Base-by-base conservation (phyloP, 768 basidiomycete genomes). In the Neoboletus magnificus region DNA sequence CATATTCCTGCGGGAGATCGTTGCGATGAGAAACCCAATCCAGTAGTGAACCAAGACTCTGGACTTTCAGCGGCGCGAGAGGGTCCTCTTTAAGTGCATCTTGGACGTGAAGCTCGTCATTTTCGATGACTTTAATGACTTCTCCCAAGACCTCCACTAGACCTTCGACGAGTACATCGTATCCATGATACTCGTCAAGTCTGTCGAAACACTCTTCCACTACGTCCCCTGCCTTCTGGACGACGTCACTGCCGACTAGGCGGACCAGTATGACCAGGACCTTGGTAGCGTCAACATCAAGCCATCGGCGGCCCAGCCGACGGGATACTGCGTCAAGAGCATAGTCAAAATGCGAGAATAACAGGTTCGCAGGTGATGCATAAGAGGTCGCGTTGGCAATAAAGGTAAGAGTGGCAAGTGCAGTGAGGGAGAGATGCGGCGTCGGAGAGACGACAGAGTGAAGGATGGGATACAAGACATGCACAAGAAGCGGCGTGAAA, bases 121-220 rank as follows among this genome's bases (percentile, higher is more conserved):
- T 66, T 58, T 85, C 83, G 61, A 97, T 83, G 33, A 86, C 89
- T 50, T 84, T 84, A 52, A 97, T 80, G 12, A 99, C 86, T 58
- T 96, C 91, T 40, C 81, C 82, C 43, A 99, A 72, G 9, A 97
- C 95, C 44, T 91, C 91, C 25, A 98, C 77, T 4, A 99, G 77
- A 0, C 92, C 90, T 58, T 93, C 90, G 2, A 95, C 91, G 22
- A 98, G 73, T 27, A 86, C 68, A 22, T 85, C 84, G 71, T 99
- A 98, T 15, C 94, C 96, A 69, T 98, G 96, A 67, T 84, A 98
- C 60, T 97, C 93, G 64, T 98, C 97, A 20, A 98, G 77, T 29
- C 94, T 85, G 71, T 98, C 96, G 62, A 98, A 98, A 57, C 96
- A 95, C 70, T 97, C 95, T 70, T 97, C 96, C 11, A 98, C 93